Conservation (phyloP, 2,329 filamentous ascomycete species). For the Neofusicoccum cordaticola region DNA sequence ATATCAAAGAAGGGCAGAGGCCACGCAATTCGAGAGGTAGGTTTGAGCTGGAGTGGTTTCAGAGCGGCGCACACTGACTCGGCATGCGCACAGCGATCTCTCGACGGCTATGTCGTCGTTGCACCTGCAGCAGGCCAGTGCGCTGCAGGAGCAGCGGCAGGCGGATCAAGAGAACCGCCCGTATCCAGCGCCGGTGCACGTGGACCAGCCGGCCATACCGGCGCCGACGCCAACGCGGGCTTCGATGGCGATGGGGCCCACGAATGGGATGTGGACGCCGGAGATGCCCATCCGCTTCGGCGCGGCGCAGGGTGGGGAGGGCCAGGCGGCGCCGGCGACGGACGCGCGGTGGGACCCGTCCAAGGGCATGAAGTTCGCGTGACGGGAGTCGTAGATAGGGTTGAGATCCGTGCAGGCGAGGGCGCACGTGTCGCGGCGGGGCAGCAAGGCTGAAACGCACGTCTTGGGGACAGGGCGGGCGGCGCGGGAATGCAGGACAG, state of each 20-base stretch:
- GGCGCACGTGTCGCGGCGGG: conserved; percentile 11
- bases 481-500: background rate
- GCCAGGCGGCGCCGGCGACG: conserved; percentile 21
- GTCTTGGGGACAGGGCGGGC: background rate
- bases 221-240: conserved; percentile 38
- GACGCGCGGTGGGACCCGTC: conserved; percentile 40
- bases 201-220: conserved; percentile 9
- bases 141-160: conserved; percentile 45
- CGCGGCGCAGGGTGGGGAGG: conserved; percentile 25
- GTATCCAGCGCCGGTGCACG: conserved; percentile 10
- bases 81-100: conserved; percentile 47
- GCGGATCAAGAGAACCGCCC: conserved; percentile 48
- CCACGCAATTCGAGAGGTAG: conserved; percentile 66
- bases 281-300: conserved; percentile 79
- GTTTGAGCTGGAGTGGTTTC: background rate
- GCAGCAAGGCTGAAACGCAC: conserved; percentile 17
- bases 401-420: background rate
- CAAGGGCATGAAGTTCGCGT: conserved; percentile 40
- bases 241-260: conserved; percentile 22
- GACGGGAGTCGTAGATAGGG: background rate
- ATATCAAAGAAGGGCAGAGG: conserved; percentile 76
- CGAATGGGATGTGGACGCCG: conserved; percentile 70
- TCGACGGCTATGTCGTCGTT: conserved; percentile 59
- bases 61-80: background rate
- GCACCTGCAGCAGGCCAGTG: conserved; percentile 48